Evolutionary conservation across 768 basidiomycete genomes (phyloP).

Genomic region (Boletus subparvulus): DNA sequence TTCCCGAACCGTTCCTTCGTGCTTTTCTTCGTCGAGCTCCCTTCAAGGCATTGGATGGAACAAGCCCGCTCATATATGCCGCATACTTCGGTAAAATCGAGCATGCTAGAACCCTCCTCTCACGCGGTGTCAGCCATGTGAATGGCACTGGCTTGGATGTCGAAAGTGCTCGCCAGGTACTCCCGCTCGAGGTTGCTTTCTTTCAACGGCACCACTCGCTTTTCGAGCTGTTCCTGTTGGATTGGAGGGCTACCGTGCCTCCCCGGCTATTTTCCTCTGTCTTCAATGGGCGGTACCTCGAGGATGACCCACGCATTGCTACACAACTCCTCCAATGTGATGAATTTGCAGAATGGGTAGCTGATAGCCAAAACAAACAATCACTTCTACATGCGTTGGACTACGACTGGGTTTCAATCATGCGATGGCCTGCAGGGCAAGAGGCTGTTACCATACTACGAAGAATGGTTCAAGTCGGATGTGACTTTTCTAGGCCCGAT

Average conservation of each 20-base stretch:
- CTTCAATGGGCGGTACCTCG: background rate
- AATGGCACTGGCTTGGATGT: background rate
- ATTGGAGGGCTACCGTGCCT: background rate
- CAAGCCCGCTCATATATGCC: conserved; percentile 11
- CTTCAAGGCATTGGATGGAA: conserved; percentile 1
- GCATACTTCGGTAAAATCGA: conserved; percentile 1
- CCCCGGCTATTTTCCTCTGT: background rate
- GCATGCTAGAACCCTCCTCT: conserved; percentile 2
- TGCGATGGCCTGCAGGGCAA: background rate
- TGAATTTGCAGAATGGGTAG: background rate
- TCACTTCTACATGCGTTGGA: background rate
- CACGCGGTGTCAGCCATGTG: background rate
- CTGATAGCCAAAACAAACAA: background rate
- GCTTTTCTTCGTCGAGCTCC: background rate
- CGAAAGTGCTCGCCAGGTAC: background rate
- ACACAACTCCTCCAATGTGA: background rate
- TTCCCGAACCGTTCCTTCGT: background rate
- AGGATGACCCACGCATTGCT: background rate
- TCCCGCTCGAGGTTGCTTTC: background rate
- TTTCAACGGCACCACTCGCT: background rate
- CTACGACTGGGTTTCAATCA: fast-evolving
- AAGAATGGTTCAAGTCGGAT: background rate
- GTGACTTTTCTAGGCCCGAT: background rate
- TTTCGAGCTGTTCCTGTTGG: background rate
- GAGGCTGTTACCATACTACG: background rate